phyloP scores from a whole-genome alignment of 2,329 filamentous ascomycete genomes.

The Hymenotorrendiella dingleyae region DNA sequence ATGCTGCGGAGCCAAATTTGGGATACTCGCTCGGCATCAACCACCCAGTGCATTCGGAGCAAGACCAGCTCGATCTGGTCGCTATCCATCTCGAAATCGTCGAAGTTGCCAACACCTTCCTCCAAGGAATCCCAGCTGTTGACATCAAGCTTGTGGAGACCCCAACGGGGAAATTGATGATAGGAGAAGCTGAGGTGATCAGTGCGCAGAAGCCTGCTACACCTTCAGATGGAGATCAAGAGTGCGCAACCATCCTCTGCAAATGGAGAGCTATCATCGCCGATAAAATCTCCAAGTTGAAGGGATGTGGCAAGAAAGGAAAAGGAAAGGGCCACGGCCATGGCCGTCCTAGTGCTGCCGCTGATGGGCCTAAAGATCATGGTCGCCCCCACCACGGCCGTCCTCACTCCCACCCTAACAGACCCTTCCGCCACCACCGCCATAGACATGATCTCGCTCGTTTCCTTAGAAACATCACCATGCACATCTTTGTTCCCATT shows the following conservation, averaged over 20 bases:
- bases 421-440: constrained; percentile 30
- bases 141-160: constrained; percentile 58
- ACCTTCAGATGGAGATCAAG: constrained; percentile 30
- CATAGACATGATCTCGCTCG: constrained; percentile 38
- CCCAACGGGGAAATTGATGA: constrained; percentile 46
- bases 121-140: constrained; percentile 49
- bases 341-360: constrained; percentile 18
- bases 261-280: constrained; percentile 47
- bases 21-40: constrained; percentile 26
- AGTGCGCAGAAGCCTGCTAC: constrained; percentile 25
- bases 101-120: constrained; percentile 50
- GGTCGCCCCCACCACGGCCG: constrained; percentile 17
- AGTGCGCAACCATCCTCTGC: constrained; percentile 45
- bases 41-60: constrained; percentile 40
- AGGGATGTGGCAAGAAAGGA: constrained; percentile 34
- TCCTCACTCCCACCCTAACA: constrained; percentile 20
- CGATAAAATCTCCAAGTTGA: constrained; percentile 37
- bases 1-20: constrained; percentile 23
- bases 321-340: no score
- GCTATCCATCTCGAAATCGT: constrained; percentile 52
- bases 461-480: constrained; percentile 49
- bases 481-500: constrained; percentile 61
- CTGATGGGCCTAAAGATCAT: constrained; percentile 17
- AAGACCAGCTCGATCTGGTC: constrained; percentile 47
- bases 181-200: constrained; percentile 40